These are phyloP conservation scores for Puccinia polysora DNA, from an alignment of 1,284 basidiomycete genomes.

Conservation along the genomic window DNA sequence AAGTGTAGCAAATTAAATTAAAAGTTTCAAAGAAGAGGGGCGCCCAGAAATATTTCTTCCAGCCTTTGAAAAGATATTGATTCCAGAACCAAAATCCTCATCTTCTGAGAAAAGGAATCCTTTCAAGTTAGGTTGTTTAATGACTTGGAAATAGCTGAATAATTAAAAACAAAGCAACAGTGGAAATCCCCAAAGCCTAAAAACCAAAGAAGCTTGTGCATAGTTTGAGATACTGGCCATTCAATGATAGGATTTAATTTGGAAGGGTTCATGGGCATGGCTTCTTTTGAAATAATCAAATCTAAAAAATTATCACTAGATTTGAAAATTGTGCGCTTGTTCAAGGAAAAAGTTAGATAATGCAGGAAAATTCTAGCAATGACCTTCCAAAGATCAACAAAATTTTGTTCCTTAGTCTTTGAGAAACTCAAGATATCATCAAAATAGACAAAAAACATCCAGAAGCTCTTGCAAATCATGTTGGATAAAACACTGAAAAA, in stretches of 20 bases:
- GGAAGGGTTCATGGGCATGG: neutral
- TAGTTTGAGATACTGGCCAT: neutral
- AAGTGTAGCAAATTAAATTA: neutral
- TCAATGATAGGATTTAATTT: slow-evolving; percentile 8
- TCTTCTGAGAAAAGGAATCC: neutral
- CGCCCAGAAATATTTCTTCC: neutral
- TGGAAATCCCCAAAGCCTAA: slow-evolving; percentile 32
- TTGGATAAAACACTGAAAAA: too few relatives aligned
- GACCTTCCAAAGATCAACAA: neutral
- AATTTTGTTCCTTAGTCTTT: neutral
- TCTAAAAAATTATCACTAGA: slow-evolving; percentile 14
- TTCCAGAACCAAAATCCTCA: neutral
- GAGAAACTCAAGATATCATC: slow-evolving; percentile 27
- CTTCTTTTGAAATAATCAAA: neutral
- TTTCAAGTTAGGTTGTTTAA: neutral
- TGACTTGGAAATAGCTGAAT: neutral
- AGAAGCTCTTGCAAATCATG: too few relatives aligned
- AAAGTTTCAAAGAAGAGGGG: neutral
- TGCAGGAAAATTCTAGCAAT: neutral
- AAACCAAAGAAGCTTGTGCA: neutral
- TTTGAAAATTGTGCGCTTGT: slow-evolving; percentile 17
- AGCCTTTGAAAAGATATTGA: neutral
- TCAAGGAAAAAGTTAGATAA: neutral
- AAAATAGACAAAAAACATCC: too few relatives aligned
- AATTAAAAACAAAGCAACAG: slow-evolving; percentile 1